Evolutionary conservation across 352 stramenopile species (phyloP), one percentile per base, ranked within the genome.

Genomic region (Pythium rhizo-oryzae): DNA sequence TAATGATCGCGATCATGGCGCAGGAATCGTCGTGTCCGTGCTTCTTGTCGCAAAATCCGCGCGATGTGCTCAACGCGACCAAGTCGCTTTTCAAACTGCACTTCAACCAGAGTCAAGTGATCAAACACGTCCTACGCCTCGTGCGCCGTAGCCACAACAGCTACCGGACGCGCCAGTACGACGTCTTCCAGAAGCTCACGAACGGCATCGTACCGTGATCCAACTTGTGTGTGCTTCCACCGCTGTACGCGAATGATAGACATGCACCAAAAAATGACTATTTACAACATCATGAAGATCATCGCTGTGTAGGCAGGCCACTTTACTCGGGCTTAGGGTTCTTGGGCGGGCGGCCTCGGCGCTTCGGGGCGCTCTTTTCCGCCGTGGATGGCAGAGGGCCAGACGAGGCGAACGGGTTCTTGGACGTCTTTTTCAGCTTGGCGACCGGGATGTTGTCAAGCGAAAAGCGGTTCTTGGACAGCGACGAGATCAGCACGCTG

Each of bases 1-100:
- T 97, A 60, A 92, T 99, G 72, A 97, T 99, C 59, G 95, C 98
- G 59, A 98, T 99, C 63, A 99, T 98, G 78, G 94, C 95, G 8
- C 86, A 97, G 30, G 85, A 98, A 60, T 99, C 94, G 41, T 98
- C 93, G 19, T 99, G 98, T 59, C 95, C 94, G 52, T 99, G 97
- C 79, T 99, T 99, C 66, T 67, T 93, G 13, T 90, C 81, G 16
- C 87, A 93, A 59, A 84, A 92, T 54, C 80, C 88, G 46, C 76
- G 77, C 23, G 84, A 91, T 67, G 81, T 96, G 33, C 69, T 97
- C 44, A 91, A 81, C 62, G 73, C 80, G 23, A 92, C 90, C 16
- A 88, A 94, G 67, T 74, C 81, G 49, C 78, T 94, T 18, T 93
- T 97, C 65, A 87, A 84, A 25, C 81, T 95, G 3, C 76, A 95